phyloP scores from a whole-genome alignment of 129 eudicot species.

The Artemisia argyi region DNA sequence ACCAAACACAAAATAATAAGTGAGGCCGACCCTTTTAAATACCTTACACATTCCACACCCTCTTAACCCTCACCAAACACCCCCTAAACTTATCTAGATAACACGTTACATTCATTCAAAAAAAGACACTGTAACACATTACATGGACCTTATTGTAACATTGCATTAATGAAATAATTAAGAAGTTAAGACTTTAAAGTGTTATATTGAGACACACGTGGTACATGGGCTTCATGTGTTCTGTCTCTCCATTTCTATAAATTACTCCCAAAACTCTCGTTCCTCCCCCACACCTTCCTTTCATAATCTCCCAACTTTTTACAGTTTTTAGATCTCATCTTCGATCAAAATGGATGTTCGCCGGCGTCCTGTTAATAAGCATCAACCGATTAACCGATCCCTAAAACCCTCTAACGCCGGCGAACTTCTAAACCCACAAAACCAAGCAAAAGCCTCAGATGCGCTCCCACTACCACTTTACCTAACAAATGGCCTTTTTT shows the following conservation, averaged over 20 bases:
- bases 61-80: no score
- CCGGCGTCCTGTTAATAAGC: conserved; percentile 45
- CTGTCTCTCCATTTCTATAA: conserved; percentile 27
- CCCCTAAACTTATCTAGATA: no score
- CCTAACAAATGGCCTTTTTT: conserved; percentile 58
- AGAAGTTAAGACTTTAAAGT: no score
- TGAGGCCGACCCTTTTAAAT: no score
- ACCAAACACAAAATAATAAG: no score
- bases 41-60: no score
- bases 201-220: conserved; percentile 30
- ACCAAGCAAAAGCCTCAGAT: conserved; percentile 42
- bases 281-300: conserved; percentile 23
- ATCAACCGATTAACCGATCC: conserved; percentile 7
- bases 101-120: no score
- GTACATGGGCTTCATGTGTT: conserved; percentile 37
- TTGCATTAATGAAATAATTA: no score
- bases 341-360: conserved; percentile 48
- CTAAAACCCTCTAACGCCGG: conserved; percentile 32
- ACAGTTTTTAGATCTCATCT: background rate
- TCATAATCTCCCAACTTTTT: background rate
- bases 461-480: conserved; percentile 54
- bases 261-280: conserved; percentile 22
- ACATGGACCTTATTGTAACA: no score
- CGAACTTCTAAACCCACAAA: conserved; percentile 37
- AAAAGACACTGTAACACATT: no score